phyloP scores from a whole-genome alignment of 495 filamentous ascomycete genomes.

The Lasiosphaeria miniovina region DNA sequence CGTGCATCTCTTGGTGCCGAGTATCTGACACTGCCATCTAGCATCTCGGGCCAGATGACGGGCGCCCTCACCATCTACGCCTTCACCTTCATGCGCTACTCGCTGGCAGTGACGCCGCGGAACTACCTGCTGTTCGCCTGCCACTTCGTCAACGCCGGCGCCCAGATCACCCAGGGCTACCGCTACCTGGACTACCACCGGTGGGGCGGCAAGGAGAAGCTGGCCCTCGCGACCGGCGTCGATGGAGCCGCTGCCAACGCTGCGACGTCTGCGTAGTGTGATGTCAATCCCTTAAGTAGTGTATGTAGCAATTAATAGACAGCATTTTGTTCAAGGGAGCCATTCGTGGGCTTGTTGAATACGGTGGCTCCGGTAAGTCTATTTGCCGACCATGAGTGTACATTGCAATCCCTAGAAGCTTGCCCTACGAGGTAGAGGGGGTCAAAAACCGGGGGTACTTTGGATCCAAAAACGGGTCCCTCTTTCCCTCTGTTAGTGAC shows the following conservation, averaged over 20 bases:
- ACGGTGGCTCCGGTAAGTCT: too few relatives aligned
- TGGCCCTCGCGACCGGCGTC: not conserved
- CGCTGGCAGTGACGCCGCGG: constrained; percentile 80
- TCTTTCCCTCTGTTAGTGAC: too few relatives aligned
- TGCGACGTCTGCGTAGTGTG: not conserved
- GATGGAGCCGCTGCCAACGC: not conserved
- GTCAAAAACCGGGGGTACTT: too few relatives aligned
- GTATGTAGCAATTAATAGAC: too few relatives aligned
- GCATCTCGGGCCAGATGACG: constrained; percentile 93
- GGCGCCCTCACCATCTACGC: constrained; percentile 78
- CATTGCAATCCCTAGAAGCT: too few relatives aligned
- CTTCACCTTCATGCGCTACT: constrained; percentile 92
- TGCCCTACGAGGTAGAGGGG: too few relatives aligned
- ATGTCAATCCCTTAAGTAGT: too few relatives aligned
- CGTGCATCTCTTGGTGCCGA: not conserved
- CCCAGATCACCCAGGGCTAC: constrained; percentile 74
- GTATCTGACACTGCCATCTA: constrained; percentile 29
- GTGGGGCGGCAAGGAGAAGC: constrained; percentile 47
- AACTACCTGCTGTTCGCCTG: constrained; percentile 94
- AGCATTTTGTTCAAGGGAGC: too few relatives aligned
- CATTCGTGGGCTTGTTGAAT: too few relatives aligned
- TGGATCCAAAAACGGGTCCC: too few relatives aligned
- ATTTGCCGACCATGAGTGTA: too few relatives aligned
- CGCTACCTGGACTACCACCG: constrained; percentile 62
- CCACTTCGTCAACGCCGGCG: constrained; percentile 75